Evolutionary conservation across 805 yeast species (phyloP).

Genomic region (Kuraishia piskuri): DNA sequence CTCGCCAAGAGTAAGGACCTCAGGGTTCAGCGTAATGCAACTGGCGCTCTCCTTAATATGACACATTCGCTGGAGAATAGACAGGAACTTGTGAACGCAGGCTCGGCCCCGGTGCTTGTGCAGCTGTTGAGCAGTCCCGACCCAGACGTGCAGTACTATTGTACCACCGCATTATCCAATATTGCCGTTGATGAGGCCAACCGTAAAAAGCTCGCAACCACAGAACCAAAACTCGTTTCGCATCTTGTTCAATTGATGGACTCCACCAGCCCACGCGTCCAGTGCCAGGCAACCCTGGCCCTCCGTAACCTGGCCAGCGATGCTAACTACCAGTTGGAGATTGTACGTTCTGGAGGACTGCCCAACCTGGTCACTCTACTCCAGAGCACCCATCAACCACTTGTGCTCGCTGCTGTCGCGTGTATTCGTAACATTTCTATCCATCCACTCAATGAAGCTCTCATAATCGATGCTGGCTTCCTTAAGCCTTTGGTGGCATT

Average conservation of each 20-base stretch:
- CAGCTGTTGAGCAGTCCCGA: slow-evolving; percentile 78
- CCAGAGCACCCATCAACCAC: slow-evolving; percentile 84
- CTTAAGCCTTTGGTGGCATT: slow-evolving; percentile 81
- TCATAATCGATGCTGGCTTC: slow-evolving; percentile 95
- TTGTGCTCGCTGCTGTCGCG: slow-evolving; percentile 94
- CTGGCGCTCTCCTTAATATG: slow-evolving; percentile 97
- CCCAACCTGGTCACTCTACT: slow-evolving; percentile 87
- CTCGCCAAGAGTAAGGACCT: slow-evolving; percentile 90
- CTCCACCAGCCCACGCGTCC: slow-evolving; percentile 87
- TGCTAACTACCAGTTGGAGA: slow-evolving; percentile 90
- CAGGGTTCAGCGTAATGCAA: slow-evolving; percentile 96
- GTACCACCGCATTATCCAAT: slow-evolving; percentile 94
- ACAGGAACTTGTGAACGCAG: slow-evolving; percentile 93
- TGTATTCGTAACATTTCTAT: slow-evolving; percentile 96
- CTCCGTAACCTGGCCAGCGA: slow-evolving; percentile 94
- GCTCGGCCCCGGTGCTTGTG: slow-evolving; percentile 95
- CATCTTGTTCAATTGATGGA: slow-evolving; percentile 89
- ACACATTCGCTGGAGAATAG: slow-evolving; percentile 96
- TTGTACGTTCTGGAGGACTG: slow-evolving; percentile 91
- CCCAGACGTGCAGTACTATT: slow-evolving; percentile 95
- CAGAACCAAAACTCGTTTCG: slow-evolving; percentile 86
- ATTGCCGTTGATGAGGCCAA: slow-evolving; percentile 95
- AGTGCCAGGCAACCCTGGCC: slow-evolving; percentile 97
- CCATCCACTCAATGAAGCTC: slow-evolving; percentile 91
- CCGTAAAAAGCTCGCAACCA: slow-evolving; percentile 78